Evolutionary conservation across 768 basidiomycete species (phyloP).

Genomic region (Tremella fuciformis): DNA sequence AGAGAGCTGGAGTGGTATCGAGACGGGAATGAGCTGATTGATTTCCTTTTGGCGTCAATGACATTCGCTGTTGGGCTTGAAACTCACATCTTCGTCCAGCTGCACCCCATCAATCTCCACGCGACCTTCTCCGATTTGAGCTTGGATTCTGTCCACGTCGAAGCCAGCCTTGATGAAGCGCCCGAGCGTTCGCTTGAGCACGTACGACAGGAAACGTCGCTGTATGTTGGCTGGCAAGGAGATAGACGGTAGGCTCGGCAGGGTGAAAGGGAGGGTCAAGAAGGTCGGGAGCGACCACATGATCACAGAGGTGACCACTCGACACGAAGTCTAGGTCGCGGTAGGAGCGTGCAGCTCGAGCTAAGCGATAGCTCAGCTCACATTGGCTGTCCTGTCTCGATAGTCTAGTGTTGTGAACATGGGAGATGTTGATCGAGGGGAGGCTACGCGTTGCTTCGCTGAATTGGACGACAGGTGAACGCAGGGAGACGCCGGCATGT

Average conservation of each 20-base stretch:
- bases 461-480: too few relatives aligned
- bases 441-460: too few relatives aligned
- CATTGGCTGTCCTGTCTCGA: too few relatives aligned
- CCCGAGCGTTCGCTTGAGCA: conserved; percentile 77
- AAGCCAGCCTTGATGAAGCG: conserved; percentile 84
- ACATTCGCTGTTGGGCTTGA: too few relatives aligned
- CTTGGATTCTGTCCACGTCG: conserved; percentile 79
- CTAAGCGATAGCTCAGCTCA: too few relatives aligned
- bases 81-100: conserved; percentile 69
- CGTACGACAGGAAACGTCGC: conserved; percentile 81
- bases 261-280: conserved; percentile 35
- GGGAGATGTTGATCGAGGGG: too few relatives aligned
- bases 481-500: too few relatives aligned
- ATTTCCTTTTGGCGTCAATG: conserved; percentile 67
- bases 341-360: too few relatives aligned
- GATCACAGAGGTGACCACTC: neutral
- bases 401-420: too few relatives aligned
- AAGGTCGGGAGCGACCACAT: conserved; percentile 41
- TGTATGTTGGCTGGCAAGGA: conserved; percentile 62
- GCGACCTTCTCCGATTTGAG: conserved; percentile 86
- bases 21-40: conserved; percentile 62
- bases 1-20: conserved; percentile 64
- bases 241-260: conserved; percentile 50
- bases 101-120: conserved; percentile 82
- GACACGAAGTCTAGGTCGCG: too few relatives aligned